Conservation (phyloP, 176 grass and related monocot genomes). For the Aegilops umbellulata region DNA sequence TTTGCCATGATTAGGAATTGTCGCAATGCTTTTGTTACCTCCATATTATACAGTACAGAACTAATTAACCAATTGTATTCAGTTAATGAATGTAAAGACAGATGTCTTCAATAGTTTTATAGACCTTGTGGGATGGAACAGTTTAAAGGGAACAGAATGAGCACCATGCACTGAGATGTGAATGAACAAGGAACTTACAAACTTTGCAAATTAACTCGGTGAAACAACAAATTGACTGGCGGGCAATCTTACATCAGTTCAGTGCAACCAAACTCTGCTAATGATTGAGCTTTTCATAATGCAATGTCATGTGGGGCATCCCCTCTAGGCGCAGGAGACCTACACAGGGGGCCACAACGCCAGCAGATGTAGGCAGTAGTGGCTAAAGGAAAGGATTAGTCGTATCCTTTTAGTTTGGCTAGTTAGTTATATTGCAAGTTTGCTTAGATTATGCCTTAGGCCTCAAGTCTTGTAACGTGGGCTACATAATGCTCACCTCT, state of each 20-base stretch:
- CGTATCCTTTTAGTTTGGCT: not conserved
- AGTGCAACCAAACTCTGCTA: not conserved
- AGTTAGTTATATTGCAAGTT: not conserved
- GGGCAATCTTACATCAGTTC: not conserved
- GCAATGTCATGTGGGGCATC: not conserved
- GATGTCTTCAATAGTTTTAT: not conserved
- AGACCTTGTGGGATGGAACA: not conserved
- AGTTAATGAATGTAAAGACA: not conserved
- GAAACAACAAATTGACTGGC: not conserved
- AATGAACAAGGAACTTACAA: not conserved
- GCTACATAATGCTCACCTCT: not conserved
- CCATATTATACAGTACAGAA: constrained; percentile 27
- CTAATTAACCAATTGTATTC: constrained; percentile 14
- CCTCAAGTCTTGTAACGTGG: not conserved
- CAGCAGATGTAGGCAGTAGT: not conserved
- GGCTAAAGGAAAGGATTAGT: not conserved
- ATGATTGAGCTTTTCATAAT: not conserved
- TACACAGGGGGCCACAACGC: not conserved
- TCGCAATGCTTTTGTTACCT: constrained; percentile 53
- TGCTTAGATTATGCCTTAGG: not conserved
- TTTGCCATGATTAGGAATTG: constrained; percentile 89
- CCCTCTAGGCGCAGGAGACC: not conserved
- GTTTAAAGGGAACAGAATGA: not conserved
- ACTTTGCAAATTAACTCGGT: not conserved
- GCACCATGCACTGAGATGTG: not conserved